Evolutionary conservation across 805 yeast genomes (phyloP), one percentile per base, ranked within the genome.

Genomic region (Saitoella complicata): DNA sequence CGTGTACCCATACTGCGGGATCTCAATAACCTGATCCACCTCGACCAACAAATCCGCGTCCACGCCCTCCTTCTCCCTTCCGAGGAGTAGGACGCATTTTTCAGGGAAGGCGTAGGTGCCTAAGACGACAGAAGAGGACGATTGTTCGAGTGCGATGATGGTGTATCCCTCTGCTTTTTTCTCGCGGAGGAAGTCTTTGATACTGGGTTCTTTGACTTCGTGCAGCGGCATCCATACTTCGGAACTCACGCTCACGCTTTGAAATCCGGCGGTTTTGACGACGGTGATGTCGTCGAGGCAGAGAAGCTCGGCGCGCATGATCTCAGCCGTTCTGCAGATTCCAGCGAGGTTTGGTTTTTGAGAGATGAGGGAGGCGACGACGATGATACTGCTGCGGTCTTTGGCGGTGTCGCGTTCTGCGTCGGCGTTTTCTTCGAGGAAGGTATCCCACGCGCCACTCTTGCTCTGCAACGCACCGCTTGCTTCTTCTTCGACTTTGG

Each of bases 331-430:
- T 52, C 97, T 70, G 58, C 96, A 87, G 39, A 87, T 88, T 43
- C 95, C 96, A 11, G 96, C 97, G 34, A 88, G 63, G 55, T 87
- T 88, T 1, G 95, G 95, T 2, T 94, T 78, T 53, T 87, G 87
- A 58, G 87, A 95, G 2, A 88, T 95, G 43, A 87, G 66, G 0
- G 95, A 83, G 0, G 94, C 81, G 31, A 88, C 78, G n/a, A 87
- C 94, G 51, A 87, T 80, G 55, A 87, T 21, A 21, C 21, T 21
- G 21, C 21, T 21, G 21, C 21, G 21, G 21, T 21, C 21, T 21
- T 21, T 21, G 21, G 4, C 21, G 4, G 21, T 21, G 21, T 21
- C 21, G 21, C 21, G 21, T 21, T 21, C 21, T 21, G 21, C 21
- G 21, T 21, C 21, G 4, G 21, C 21, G 21, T 21, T 21, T 21